Base-by-base conservation (phyloP, 257 asterid genomes). In the Asclepias syriaca region DNA sequence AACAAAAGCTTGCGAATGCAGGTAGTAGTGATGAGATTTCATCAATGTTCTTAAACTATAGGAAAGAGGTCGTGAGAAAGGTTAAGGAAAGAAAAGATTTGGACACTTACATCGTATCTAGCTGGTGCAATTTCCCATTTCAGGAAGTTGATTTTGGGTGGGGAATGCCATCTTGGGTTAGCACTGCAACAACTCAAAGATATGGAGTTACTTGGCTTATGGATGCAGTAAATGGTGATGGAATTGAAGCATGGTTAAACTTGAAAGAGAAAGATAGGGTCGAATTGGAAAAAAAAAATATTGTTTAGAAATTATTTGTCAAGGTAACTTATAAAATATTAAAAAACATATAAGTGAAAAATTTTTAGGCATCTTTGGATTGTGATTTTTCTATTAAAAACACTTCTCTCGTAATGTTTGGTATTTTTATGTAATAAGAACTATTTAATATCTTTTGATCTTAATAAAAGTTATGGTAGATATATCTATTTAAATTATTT, bases 81-180 rank as follows among this genome's bases (percentile, higher is more conserved):
- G 45, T 49, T 12, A 12, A 5, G 21, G 73, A 16, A 8, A 3
- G 29, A 5, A 65, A 15, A 1, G 48, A 8, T 2, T 37, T 56
- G 34, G 76, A 74, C 27, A 58, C 21, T 9, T 64, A 46, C 50
- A 0, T 65, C 0, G 12, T 63, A 46, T 45, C 72, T 4, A 75
- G 80, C 39, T 60, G 70, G 80, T 75, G 80, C 18, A 61, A 22
- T 53, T 65, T 75, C 3, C 66, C 72, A 8, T 6, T 49, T 10
- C 61, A 66, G 7, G 75, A 75, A 65, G 77, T 63, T n/a, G 77
- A 75, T 57, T 75, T 79, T 68, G 83, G 75, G 6, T 70, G 79
- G 84, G 81, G 84, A 66, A 77, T 73, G 29, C 81, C 84, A 43
- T 40, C 12, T 1, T 80, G 84, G 84, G 71, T 68, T 11, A 76